A percentile compares a stretch with the other conserved stretches of the same genome.
phyloP scores from a whole-genome alignment of 148 eudicot species.

The Pharnaceum exiguum region DNA sequence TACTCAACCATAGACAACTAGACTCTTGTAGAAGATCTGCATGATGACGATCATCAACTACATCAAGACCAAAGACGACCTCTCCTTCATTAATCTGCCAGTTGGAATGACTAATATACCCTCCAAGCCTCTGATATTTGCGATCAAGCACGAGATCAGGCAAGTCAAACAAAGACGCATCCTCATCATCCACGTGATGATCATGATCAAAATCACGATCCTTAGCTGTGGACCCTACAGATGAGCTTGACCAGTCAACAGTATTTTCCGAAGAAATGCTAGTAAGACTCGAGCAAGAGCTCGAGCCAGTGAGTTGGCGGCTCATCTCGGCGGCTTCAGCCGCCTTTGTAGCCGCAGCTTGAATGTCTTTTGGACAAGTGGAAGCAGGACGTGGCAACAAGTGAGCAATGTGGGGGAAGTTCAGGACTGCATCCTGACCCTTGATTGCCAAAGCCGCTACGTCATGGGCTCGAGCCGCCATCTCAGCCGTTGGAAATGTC shows the following conservation, averaged over 20 bases:
- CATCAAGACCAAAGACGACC: constrained; percentile 10
- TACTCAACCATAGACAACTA: constrained; percentile 15
- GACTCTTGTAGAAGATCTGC: no score
- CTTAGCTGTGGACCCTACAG: constrained; percentile 9
- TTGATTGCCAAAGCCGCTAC: constrained; percentile 69
- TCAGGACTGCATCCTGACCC: constrained; percentile 49
- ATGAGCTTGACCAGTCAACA: constrained; percentile 18
- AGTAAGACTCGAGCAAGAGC: constrained; percentile 2
- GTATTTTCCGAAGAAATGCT: constrained; percentile 12
- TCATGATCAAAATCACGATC: background rate
- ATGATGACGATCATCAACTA: constrained; percentile 4
- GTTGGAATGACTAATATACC: constrained; percentile 31
- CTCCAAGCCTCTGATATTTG: constrained; percentile 20
- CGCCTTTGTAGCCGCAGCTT: constrained; percentile 51
- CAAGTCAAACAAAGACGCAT: constrained; percentile 49
- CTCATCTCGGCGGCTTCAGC: constrained; percentile 26
- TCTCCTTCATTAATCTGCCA: constrained; percentile 23
- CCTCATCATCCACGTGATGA: constrained; percentile 6
- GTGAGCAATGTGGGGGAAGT: constrained; percentile 46
- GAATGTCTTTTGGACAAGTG: constrained; percentile 57
- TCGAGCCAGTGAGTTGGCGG: constrained; percentile 13
- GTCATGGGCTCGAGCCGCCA: constrained; percentile 75
- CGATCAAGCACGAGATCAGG: constrained; percentile 42
- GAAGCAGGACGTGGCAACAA: constrained; percentile 45
- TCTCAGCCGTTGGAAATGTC: constrained; percentile 60